Base-by-base conservation (phyloP, 2,329 filamentous ascomycete species). In the Neocatenulostroma microsporum region DNA sequence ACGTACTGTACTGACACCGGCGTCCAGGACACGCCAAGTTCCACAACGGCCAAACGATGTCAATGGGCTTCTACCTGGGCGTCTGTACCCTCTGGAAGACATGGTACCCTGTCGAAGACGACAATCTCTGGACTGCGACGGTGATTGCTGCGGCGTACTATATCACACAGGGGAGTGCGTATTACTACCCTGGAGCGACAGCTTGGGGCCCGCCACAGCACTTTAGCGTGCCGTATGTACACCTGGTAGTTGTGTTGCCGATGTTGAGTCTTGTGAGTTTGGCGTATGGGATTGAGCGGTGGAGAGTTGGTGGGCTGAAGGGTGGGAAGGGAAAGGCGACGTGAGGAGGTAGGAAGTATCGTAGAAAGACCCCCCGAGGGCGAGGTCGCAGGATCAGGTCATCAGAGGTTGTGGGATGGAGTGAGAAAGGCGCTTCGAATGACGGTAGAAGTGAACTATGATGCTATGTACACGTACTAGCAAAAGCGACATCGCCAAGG, bases 11-110 rank as follows among this genome's bases (percentile, higher is more conserved):
- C n/a, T n/a, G n/a, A n/a, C n/a, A n/a, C n/a, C n/a, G n/a, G n/a
- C n/a, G n/a, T n/a, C n/a, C n/a, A n/a, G 32, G 32, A 4, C 32
- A 34, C 23, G 32, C 32, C n/a, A n/a, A 23, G n/a, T 34, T 34
- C 32, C 32, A 34, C 32, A 34, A 34, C 21, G 32, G 32, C 23
- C 32, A 34, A 13, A 34, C 32, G 19, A 34, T 34, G 32, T 34
- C 32, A 3, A 26, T 34, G 32, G 32, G 32, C 21, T 7, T 19
- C 23, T 34, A 34, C 23, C 23, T 34, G 3, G 32, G 32, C 21
- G 7, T 3, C 13, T 8, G 25, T 5, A 34, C 32, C 3, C 23
- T 34, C 3, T 34, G 23, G 21, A 34, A 34, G 12, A 34, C 32
- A 5, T 34, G 32, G 32, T 8, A 8, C 23, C 7, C 5, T 5